A percentile compares a stretch with the other conserved stretches of the same genome.
Conservation (phyloP, 306 rosid genomes). For the Vigna trinervia region DNA sequence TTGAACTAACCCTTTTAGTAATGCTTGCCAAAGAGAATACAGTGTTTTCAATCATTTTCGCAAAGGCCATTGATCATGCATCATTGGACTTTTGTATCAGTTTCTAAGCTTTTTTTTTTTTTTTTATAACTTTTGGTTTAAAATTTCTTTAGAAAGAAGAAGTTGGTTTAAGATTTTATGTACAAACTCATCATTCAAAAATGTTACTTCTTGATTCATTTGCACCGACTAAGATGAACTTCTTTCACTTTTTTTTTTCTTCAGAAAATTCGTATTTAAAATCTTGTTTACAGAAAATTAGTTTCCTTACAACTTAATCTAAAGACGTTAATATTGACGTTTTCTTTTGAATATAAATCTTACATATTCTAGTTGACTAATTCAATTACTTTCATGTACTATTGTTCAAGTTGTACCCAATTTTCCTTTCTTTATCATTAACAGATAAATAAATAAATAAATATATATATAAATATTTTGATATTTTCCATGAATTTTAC, state of each 20-base stretch:
- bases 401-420: slow-evolving; percentile 13
- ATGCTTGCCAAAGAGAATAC: neutral
- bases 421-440: neutral
- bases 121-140: neutral
- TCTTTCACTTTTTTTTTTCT: neutral
- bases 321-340: slow-evolving; percentile 26
- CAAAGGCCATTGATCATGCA: neutral
- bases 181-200: neutral
- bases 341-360: slow-evolving; percentile 31
- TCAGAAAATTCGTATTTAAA: neutral
- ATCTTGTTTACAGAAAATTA: neutral
- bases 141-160: neutral
- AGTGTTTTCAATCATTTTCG: slow-evolving; percentile 23
- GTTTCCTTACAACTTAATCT: neutral
- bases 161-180: neutral
- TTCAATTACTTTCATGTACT: slow-evolving; percentile 7
- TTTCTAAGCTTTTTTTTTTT: slow-evolving; percentile 1
- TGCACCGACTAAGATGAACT: neutral
- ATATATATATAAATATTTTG: neutral
- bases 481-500: neutral
- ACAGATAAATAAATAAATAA: neutral
- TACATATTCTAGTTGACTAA: slow-evolving; percentile 37
- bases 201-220: neutral
- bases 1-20: neutral
- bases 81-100: slow-evolving; percentile 27